Evolutionary conservation across 1,139 yeast genomes (phyloP), one percentile per base, ranked within the genome.

Genomic region (Yueomyces sp.): DNA sequence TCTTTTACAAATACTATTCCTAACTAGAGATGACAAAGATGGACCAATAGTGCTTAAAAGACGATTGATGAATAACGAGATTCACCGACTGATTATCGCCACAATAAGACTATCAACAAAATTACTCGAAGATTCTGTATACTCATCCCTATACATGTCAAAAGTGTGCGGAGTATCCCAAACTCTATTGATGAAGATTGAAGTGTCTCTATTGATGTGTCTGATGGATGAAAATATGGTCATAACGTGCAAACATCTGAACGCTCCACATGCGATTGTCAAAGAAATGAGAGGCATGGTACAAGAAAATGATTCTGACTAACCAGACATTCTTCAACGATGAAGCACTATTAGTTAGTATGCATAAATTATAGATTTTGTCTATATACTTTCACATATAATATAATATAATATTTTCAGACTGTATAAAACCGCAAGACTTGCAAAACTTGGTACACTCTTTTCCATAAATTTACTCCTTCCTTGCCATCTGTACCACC

Each of bases 131-230:
- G 81, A 76, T 51, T 62, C 69, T 36, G 67, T 66, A 39, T 74
- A 73, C 50, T 66, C 70, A 3, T 78, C 73, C 52, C 61, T 60
- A 38, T 68, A 74, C 44, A 70, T 69, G 46, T 73, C 78, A 29
- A 69, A 69, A 43, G 76, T 74, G 3, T 75, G 75, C 11, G 81
- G 81, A 2, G 62, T 75, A 4, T 59, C 69, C 4, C 58, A 63
- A 28, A 52, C 54, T 12, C 75, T 75, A 40, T 56, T 76, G 33
- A 63, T 67, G 33, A 60, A 66, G 35, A 54, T 76, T 39, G 81
- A 76, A 50, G 63, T 73, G 4, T 66, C 76, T 0, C 52, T 75
- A 28, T 50, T 75, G 41, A 66, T 51, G 12, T 48, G 53, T 30
- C 35, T 59, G 3, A 49, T 50, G 27, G 43, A 49, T 35, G 54